Percentiles rank a stretch among this genome's conserved stretches.
These are phyloP conservation scores for Emmonsia crescens DNA, from an alignment of 2,329 filamentous ascomycete species.

Conservation along the genomic window DNA sequence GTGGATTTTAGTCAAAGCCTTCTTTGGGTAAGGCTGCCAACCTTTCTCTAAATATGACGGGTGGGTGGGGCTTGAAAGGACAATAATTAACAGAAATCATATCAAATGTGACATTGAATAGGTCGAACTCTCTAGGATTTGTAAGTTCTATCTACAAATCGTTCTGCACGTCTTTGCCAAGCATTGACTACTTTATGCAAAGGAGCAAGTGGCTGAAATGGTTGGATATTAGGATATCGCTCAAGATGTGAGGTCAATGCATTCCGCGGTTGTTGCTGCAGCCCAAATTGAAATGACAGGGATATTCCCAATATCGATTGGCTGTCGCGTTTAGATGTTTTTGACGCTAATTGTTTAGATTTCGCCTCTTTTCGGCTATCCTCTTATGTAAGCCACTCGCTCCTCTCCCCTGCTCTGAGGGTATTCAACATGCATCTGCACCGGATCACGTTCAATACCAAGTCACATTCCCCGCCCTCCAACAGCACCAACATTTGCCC, in stretches of 20 bases:
- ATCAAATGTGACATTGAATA: conserved; percentile 10
- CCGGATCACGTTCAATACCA: conserved; percentile 25
- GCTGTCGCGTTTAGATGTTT: conserved; percentile 27
- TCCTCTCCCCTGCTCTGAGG: not conserved
- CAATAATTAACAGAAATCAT: not conserved
- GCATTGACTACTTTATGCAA: conserved; percentile 1
- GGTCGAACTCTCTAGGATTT: conserved; percentile 48
- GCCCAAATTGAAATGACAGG: conserved; percentile 18
- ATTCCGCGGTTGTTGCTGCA: conserved; percentile 18
- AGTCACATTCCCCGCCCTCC: not conserved
- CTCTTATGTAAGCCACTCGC: conserved; percentile 25
- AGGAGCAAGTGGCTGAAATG: conserved; percentile 27
- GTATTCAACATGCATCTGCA: conserved; percentile 19
- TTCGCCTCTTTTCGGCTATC: conserved; percentile 31
- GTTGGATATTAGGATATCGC: conserved; percentile 22
- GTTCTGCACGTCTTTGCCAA: not conserved
- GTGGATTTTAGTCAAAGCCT: conserved; percentile 51
- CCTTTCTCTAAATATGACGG: not conserved
- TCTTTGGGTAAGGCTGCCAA: conserved; percentile 43
- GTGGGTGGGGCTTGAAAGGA: conserved; percentile 4
- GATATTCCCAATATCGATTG: conserved; percentile 26
- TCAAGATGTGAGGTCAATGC: conserved; percentile 2
- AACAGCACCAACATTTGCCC: not conserved
- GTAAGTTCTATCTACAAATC: conserved; percentile 32
- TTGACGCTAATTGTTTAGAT: conserved; percentile 29